These are phyloP conservation scores for Athelia psychrophila DNA, from an alignment of 1,284 basidiomycete species.

Conservation along the genomic window DNA sequence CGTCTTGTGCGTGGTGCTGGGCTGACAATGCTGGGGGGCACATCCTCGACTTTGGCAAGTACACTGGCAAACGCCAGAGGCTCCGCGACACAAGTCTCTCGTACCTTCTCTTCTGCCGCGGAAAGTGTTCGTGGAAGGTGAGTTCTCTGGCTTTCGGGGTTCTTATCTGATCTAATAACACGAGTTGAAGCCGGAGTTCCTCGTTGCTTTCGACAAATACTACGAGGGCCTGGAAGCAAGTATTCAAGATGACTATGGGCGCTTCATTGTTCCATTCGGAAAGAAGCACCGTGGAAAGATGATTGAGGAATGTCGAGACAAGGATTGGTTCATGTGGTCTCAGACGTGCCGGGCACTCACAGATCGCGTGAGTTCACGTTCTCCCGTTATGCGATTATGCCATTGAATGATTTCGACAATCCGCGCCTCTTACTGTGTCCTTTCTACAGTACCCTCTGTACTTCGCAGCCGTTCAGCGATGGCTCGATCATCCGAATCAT, in stretches of 20 bases:
- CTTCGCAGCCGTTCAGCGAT: slow-evolving; percentile 10
- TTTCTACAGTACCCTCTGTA: slow-evolving; percentile 9
- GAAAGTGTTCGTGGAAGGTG: not conserved
- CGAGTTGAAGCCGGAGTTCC: not conserved
- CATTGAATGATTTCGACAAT: slow-evolving; percentile 1
- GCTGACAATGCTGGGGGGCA: not conserved
- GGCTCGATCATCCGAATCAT: slow-evolving; percentile 10
- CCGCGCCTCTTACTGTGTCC: no score
- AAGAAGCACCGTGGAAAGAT: slow-evolving; percentile 11
- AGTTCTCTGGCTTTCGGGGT: not conserved
- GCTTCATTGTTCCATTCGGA: slow-evolving; percentile 17
- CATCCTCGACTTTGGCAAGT: not conserved
- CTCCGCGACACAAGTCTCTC: not conserved
- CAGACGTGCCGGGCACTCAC: slow-evolving; percentile 1
- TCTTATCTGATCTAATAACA: not conserved
- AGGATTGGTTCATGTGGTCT: slow-evolving; percentile 12
- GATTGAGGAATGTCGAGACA: slow-evolving; percentile 13
- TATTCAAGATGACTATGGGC: slow-evolving; percentile 6
- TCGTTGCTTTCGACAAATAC: slow-evolving; percentile 10
- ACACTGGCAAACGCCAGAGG: not conserved
- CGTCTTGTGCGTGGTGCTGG: not conserved
- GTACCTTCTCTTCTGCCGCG: no score
- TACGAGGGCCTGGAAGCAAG: slow-evolving; percentile 8
- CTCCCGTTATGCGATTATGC: not conserved
- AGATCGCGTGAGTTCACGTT: slow-evolving; percentile 6